These are phyloP conservation scores for Thalia dealbata DNA, from an alignment of 176 grass and related monocot genomes.

Conservation along the genomic window DNA sequence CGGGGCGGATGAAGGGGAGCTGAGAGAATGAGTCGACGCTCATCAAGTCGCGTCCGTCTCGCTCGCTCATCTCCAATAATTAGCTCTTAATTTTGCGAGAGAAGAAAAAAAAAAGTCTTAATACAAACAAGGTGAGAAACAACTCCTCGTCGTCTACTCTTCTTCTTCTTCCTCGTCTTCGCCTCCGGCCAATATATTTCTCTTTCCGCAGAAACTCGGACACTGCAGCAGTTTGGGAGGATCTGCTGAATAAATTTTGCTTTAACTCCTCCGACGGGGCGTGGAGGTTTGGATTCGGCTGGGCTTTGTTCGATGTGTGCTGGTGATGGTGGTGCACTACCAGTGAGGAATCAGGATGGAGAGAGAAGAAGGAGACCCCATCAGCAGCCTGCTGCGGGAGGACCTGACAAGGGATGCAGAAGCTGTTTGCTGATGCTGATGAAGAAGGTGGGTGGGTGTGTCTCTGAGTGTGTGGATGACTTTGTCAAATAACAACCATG, in stretches of 20 bases:
- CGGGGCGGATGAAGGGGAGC: slow-evolving; percentile 50
- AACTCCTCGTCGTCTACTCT: background rate
- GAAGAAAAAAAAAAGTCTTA: no score
- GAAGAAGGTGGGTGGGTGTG: no score
- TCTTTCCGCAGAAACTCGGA: no score
- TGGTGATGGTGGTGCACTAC: no score
- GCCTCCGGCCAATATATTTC: no score
- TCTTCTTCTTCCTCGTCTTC: background rate
- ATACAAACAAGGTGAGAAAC: background rate
- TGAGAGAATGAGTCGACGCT: slow-evolving; percentile 76
- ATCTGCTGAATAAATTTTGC: no score
- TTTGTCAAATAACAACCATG: slow-evolving; percentile 80
- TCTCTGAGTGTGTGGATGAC: slow-evolving; percentile 41
- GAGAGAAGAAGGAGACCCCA: background rate
- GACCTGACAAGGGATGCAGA: background rate
- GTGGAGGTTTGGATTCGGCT: no score
- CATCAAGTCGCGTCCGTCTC: slow-evolving; percentile 42
- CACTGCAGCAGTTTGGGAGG: no score
- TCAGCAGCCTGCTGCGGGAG: background rate
- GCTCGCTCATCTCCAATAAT: slow-evolving; percentile 36
- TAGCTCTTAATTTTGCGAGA: no score
- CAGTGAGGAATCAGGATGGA: no score
- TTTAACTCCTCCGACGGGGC: no score
- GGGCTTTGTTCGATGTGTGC: background rate
- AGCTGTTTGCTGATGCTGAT: background rate